Evolutionary conservation across 2,329 filamentous ascomycete genomes (phyloP).

Genomic region (Sclerotinia sclerotiorum): DNA sequence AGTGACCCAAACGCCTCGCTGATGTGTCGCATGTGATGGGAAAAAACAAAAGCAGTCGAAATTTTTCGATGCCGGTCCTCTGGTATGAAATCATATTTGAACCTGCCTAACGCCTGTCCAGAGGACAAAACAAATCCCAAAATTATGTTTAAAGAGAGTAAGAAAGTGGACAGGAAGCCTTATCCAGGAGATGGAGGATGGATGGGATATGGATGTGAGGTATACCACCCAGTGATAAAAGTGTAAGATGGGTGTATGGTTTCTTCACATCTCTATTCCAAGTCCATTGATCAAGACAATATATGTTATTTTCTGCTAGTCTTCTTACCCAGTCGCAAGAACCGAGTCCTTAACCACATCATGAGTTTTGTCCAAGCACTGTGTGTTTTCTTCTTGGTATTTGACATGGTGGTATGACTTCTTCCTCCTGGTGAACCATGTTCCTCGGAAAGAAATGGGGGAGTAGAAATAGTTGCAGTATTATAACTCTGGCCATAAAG

Average conservation of each 20-base stretch:
- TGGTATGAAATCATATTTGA: constrained; percentile 22
- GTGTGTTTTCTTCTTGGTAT: constrained; percentile 57
- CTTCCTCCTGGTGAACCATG: constrained; percentile 1
- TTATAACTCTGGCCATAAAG: constrained; percentile 32
- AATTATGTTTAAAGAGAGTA: constrained; percentile 18
- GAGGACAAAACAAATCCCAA: constrained; percentile 14
- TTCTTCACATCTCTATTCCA: not conserved
- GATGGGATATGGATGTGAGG: not conserved
- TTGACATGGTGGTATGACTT: constrained; percentile 20
- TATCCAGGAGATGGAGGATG: not conserved
- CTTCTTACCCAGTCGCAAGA: constrained; percentile 45
- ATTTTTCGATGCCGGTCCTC: constrained; percentile 20
- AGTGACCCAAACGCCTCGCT: constrained; percentile 23
- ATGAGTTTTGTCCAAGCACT: constrained; percentile 63
- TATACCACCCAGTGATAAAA: not conserved
- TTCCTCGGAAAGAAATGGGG: constrained; percentile 21
- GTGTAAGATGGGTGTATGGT: not conserved
- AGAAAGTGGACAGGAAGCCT: not conserved
- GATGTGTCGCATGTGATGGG: constrained; percentile 24
- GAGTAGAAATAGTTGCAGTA: constrained; percentile 19
- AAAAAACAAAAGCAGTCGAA: constrained; percentile 19
- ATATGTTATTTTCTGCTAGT: constrained; percentile 9
- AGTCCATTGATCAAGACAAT: not conserved
- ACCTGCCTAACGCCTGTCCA: constrained; percentile 19
- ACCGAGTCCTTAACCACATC: constrained; percentile 62